Conservation (phyloP, 345 rosid genomes). For the Gossypium bickii region DNA sequence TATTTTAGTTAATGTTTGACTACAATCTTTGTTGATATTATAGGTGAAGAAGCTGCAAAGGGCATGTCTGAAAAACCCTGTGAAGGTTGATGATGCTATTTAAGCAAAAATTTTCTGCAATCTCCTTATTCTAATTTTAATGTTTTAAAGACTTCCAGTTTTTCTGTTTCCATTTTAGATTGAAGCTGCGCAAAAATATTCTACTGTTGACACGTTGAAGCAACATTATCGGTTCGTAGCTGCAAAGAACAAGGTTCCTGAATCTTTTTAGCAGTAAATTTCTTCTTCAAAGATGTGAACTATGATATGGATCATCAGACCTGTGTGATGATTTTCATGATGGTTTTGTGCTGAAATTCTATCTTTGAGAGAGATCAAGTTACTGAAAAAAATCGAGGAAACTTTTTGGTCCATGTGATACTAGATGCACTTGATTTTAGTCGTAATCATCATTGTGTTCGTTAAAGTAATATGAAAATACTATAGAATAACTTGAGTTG, state of each 20-base stretch:
- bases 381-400: neutral
- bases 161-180: slow-evolving; percentile 40
- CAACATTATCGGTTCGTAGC: slow-evolving; percentile 73
- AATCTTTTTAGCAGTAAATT: slow-evolving; percentile 11
- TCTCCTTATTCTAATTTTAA: slow-evolving; percentile 11
- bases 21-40: slow-evolving; percentile 15
- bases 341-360: neutral
- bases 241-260: slow-evolving; percentile 79
- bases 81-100: slow-evolving; percentile 50
- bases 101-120: neutral
- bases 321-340: neutral
- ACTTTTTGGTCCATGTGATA: neutral
- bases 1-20: slow-evolving; percentile 9
- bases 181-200: slow-evolving; percentile 88
- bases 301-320: neutral
- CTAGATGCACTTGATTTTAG: neutral
- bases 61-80: slow-evolving; percentile 85
- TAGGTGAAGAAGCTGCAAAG: slow-evolving; percentile 91
- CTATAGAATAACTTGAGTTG: neutral
- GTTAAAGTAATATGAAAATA: neutral
- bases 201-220: slow-evolving; percentile 85
- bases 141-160: slow-evolving; percentile 13
- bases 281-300: neutral
- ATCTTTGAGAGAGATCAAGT: neutral
- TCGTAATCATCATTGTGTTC: neutral